phyloP scores from a whole-genome alignment of 1,284 basidiomycete genomes.

The Tetrapyrgos nigripes region DNA sequence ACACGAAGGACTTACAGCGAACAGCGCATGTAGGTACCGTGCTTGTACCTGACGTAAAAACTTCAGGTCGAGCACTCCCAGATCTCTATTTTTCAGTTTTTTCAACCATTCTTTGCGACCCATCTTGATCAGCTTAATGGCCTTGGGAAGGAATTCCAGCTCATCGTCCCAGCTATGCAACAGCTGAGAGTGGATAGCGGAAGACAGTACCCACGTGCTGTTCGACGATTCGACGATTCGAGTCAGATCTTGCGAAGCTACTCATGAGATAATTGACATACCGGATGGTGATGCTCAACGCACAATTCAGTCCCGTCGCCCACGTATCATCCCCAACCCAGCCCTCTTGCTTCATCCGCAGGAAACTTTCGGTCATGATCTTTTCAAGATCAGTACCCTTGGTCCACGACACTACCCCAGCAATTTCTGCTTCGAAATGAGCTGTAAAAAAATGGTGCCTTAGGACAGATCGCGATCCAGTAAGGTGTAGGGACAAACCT shows the following conservation, averaged over 20 bases:
- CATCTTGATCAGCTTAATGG: slow-evolving; percentile 46
- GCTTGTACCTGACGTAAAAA: slow-evolving; percentile 37
- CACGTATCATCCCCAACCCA: slow-evolving; percentile 34
- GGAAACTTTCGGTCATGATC: slow-evolving; percentile 38
- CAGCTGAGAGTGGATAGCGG: slow-evolving; percentile 32
- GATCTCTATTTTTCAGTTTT: slow-evolving; percentile 32
- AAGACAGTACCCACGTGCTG: slow-evolving; percentile 46
- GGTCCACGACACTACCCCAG: slow-evolving; percentile 33
- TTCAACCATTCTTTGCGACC: slow-evolving; percentile 42
- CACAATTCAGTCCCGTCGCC: slow-evolving; percentile 30
- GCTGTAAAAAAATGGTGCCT: slow-evolving; percentile 27
- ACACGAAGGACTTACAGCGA: slow-evolving; percentile 9
- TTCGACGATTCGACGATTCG: neutral
- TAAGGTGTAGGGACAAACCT: too few species aligned
- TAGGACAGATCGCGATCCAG: too few species aligned
- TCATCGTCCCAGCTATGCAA: slow-evolving; percentile 17
- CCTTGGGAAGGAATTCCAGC: slow-evolving; percentile 35
- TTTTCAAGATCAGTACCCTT: slow-evolving; percentile 29
- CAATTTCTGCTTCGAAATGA: slow-evolving; percentile 30
- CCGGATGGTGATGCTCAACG: slow-evolving; percentile 47
- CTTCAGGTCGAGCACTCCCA: slow-evolving; percentile 32
- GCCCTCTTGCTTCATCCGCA: slow-evolving; percentile 39
- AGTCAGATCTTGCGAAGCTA: too few species aligned
- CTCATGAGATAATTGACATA: slow-evolving; percentile 20
- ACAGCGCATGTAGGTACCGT: slow-evolving; percentile 16